These are phyloP conservation scores for Termitomyces titanicus DNA, from an alignment of 768 basidiomycete genomes.

Conservation along the genomic window DNA sequence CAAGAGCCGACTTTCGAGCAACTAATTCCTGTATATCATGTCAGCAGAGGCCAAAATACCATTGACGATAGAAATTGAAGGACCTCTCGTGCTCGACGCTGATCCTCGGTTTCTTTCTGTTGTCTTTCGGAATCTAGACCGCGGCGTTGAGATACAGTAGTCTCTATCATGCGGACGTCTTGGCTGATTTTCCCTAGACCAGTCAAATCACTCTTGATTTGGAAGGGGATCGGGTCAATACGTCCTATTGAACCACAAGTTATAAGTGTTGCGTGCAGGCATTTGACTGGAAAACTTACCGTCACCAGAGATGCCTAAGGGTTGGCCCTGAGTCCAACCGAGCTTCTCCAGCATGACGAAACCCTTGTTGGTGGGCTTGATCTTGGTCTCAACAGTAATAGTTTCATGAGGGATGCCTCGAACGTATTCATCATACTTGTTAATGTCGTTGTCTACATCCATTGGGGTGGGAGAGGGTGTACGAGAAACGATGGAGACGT, in stretches of 20 bases:
- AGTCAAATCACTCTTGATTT: constrained; percentile 71
- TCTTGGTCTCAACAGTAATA: constrained; percentile 78
- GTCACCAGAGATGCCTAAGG: constrained; percentile 71
- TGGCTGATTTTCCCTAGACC: constrained; percentile 78
- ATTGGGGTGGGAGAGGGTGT: constrained; percentile 69
- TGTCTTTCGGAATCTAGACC: constrained; percentile 80
- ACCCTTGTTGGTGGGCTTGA: constrained; percentile 77
- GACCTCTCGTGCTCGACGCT: constrained; percentile 72
- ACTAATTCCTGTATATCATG: constrained; percentile 46
- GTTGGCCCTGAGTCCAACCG: constrained; percentile 80
- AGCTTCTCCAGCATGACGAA: constrained; percentile 78
- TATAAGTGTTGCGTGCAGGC: background rate
- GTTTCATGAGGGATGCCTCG: constrained; percentile 52
- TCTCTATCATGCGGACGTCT: constrained; percentile 81
- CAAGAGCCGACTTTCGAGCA: constrained; percentile 61
- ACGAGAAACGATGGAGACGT: constrained; percentile 70
- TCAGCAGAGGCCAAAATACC: constrained; percentile 1
- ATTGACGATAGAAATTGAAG: background rate
- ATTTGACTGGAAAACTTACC: constrained; percentile 39
- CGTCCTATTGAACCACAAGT: constrained; percentile 63
- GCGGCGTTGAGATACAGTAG: constrained; percentile 79
- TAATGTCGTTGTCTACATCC: constrained; percentile 46
- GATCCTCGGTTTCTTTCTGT: constrained; percentile 75
- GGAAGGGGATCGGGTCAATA: constrained; percentile 80
- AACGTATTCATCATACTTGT: constrained; percentile 67